A percentile compares a stretch with the other conserved stretches of the same genome.
Evolutionary conservation across 2,329 filamentous ascomycete genomes (phyloP).

Genomic region (Davidsoniella australis): DNA sequence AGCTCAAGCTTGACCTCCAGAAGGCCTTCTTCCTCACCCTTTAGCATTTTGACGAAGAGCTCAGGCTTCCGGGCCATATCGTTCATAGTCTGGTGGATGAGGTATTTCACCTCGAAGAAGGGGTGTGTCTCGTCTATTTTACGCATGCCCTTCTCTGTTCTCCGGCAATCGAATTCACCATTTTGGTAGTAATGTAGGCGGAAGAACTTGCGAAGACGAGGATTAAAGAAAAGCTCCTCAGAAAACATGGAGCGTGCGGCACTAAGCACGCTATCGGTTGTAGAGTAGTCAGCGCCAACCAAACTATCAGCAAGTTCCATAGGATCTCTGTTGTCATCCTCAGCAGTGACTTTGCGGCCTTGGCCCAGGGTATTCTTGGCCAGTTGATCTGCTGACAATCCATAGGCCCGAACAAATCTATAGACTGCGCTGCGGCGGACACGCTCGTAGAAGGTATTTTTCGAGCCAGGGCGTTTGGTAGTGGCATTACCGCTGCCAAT

Average conservation of each 20-base stretch:
- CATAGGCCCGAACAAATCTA: slow-evolving; percentile 71
- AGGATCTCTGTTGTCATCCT: slow-evolving; percentile 65
- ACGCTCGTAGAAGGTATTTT: slow-evolving; percentile 66
- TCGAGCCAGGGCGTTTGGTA: slow-evolving; percentile 66
- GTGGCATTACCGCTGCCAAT: slow-evolving; percentile 45
- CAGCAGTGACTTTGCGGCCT: slow-evolving; percentile 63
- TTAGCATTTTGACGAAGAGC: slow-evolving; percentile 90
- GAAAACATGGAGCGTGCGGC: slow-evolving; percentile 77
- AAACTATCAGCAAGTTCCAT: slow-evolving; percentile 75
- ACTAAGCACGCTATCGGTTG: slow-evolving; percentile 55
- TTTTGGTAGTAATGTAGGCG: slow-evolving; percentile 68
- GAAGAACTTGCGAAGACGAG: slow-evolving; percentile 76
- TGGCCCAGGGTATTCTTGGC: slow-evolving; percentile 71
- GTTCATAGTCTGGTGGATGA: slow-evolving; percentile 71
- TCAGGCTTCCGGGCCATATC: slow-evolving; percentile 74
- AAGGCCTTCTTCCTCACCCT: slow-evolving; percentile 84
- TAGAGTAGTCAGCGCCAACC: slow-evolving; percentile 55
- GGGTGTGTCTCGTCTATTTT: slow-evolving; percentile 90
- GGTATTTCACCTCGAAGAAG: slow-evolving; percentile 95
- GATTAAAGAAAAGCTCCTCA: slow-evolving; percentile 77
- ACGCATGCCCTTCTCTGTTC: slow-evolving; percentile 85
- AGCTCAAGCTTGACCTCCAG: slow-evolving; percentile 71
- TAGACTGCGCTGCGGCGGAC: slow-evolving; percentile 68
- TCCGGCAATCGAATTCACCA: slow-evolving; percentile 68
- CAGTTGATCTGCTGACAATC: slow-evolving; percentile 74